A percentile compares a stretch with the other conserved stretches of the same genome.
Conservation (phyloP, 164 flowering plant genomes). For the Vitis riparia region DNA sequence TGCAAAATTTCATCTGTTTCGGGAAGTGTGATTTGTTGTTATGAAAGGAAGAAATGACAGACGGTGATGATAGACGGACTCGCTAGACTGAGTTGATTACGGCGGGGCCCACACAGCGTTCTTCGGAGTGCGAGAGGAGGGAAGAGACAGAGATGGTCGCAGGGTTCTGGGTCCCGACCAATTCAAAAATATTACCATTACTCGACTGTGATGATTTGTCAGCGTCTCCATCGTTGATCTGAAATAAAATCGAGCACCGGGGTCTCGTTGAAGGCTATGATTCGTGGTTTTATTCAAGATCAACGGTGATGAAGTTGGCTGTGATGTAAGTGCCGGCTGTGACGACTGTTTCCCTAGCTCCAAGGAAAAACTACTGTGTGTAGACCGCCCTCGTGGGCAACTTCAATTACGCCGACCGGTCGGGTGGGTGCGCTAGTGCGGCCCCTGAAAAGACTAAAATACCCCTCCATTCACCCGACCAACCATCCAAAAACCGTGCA, state of each 20-base stretch:
- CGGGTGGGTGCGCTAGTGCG: neutral
- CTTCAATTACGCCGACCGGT: neutral
- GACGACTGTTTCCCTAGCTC: neutral
- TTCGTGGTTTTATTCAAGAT: neutral
- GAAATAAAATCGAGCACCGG: too few relatives aligned
- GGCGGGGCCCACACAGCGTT: conserved; percentile 5
- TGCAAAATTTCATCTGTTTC: neutral
- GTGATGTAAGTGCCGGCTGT: neutral
- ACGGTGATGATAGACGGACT: neutral
- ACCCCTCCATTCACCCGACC: too few relatives aligned
- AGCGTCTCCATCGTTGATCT: neutral
- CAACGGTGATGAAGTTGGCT: neutral
- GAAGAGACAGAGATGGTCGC: conserved; percentile 16
- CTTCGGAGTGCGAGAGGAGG: neutral
- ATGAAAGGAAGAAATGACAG: too few relatives aligned
- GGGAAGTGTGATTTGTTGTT: too few relatives aligned
- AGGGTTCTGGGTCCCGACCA: neutral
- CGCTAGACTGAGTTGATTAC: too few relatives aligned
- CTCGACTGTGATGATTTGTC: neutral
- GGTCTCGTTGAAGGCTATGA: too few relatives aligned
- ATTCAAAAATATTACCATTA: neutral
- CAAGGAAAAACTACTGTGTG: neutral
- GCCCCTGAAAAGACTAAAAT: neutral
- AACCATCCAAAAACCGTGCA: too few relatives aligned
- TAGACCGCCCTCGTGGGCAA: neutral